Evolutionary conservation across 2,329 filamentous ascomycete species (phyloP), one percentile per base, ranked within the genome.

Genomic region (Exophiala oligosperma): DNA sequence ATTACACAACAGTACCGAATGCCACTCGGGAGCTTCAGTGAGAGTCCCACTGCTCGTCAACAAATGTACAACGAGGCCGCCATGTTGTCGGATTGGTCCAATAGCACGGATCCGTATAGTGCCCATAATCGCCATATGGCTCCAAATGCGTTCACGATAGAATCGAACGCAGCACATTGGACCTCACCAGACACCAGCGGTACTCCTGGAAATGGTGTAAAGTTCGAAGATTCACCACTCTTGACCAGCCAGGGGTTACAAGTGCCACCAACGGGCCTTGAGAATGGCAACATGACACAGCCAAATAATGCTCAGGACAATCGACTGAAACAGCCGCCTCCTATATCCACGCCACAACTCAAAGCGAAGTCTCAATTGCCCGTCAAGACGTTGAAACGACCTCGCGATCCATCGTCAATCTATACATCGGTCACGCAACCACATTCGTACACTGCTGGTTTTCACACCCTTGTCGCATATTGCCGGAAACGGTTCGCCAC

Each of bases 361-460:
- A 77, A 76, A 73, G 53, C 76, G 70, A 69, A 73, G 62, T 64
- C 62, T 21, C 61, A 66, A 32, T 52, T 66, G 24, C 69, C 66
- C 23, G 52, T 57, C 53, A 67, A 66, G 65, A 21, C 57, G 14
- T 21, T 64, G 11, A 85, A 83, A 68, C 79, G 81, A 37, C 79
- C 81, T 51, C 80, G 82, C 40, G 91, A 97, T 69, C 89, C 92
- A 4, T 92, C 91, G 0, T 84, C 85, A 49, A 91, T 97, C 55
- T 99, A 97, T 73, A 87, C 92, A 62, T 89, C 85, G 41, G 91
- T 99, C 68, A 92, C 89, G 61, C 88, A 94, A 68, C 92, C 94
- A 3, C 97, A 97, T 70, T 87, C 90, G 8, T 97, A 97, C 70
- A 92, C 92, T 1, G 84, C 85, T 44, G 91, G 91, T 21, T 97